Evolutionary conservation across 768 basidiomycete species (phyloP), one percentile per base, ranked within the genome.

Genomic region (Naganishia friedmannii): DNA sequence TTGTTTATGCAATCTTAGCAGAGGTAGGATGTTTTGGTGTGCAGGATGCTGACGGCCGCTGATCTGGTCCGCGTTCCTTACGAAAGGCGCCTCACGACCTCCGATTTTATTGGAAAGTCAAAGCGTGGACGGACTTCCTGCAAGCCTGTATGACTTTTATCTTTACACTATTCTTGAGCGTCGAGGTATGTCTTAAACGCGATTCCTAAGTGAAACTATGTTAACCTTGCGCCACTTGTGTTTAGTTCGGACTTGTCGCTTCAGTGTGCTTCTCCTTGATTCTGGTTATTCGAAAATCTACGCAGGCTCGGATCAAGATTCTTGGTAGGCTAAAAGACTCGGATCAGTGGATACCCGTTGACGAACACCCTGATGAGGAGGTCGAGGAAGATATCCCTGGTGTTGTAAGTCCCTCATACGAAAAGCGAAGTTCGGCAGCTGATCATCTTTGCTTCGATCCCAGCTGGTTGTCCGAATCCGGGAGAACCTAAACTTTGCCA

Each of bases 401-500:
- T 46, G 80, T 81, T 42, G 77, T 77, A 54, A 69, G 75, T 72
- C 29, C 17, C 2, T 28, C 29, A 65, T 0, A 10, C 17, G 6
- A 34, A 17, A 53, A 23, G 46, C 3, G 31, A 53, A 21, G 5
- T 26, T 6, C 34, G 13, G 4, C 56, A 10, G 21, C 28, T 60
- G 19, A 42, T 51, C 31, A 12, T 13, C 4, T 23, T 37, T 17
- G 72, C 55, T 32, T 28, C 34, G 31, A 2, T 0, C 21, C 8
- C 46, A 78, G 74, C 83, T 99, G 55, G 94, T 99, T 57, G 86
- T 97, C 7, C 85, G 93, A 28, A 90, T 99, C 66, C 83, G 92
- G 34, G 95, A 98, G 82, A 90, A 87, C 76, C 84, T 99, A 31
- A 91, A 92, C 77, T 99, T 99, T 74, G 93, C 95, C 15, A 99